Base-by-base conservation (phyloP, 2,329 filamentous ascomycete genomes). In the Teratosphaeria nubilosa region DNA sequence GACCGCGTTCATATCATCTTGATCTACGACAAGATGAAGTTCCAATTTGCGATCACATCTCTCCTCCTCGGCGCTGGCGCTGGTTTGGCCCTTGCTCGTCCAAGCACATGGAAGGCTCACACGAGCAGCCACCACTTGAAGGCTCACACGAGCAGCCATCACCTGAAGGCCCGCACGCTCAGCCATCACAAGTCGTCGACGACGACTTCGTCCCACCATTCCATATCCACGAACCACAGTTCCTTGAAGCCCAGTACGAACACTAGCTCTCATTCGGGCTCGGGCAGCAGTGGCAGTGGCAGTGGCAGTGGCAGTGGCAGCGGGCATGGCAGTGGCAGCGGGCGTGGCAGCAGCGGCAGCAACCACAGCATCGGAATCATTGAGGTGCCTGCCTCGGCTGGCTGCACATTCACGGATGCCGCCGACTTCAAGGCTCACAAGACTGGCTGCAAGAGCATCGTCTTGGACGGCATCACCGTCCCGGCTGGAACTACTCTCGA, bases 371-470 rank as follows among this genome's bases (percentile, higher is more conserved):
- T 16, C 41, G 9, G 6, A 2, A 16, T 10, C 41, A 22, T 10
- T 20, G 16, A 20, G 16, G 20, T 30, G 27, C 27, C 41, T 48
- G 60, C 63, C 34, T 55, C 72, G 3, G 50, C 54, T 55, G 60
- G 58, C 56, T 72, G 70, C 58, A 70, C 68, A n/a, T 72, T 72
- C 31, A 63, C 51, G 31, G 62, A 62, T 24, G 60, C 65, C 20
- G 62, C 64, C n/a, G 60, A 63, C n/a, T 65, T 66, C 41, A 69
- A 64, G 62, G 52, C 62, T 62, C 32, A 66, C 68, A 63, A 63
- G 59, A n/a, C 68, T 67, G 22, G 86, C 20, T 66, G 65, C 58
- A 62, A 62, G 3, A 60, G 59, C 56, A 76, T 77, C 56, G 66
- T 72, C 25, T 68, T 77, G 5, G 66, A 63, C 57, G 68, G 69